Conservation (phyloP, 2,329 filamentous ascomycete genomes). For the Hypoxylon sp. region DNA sequence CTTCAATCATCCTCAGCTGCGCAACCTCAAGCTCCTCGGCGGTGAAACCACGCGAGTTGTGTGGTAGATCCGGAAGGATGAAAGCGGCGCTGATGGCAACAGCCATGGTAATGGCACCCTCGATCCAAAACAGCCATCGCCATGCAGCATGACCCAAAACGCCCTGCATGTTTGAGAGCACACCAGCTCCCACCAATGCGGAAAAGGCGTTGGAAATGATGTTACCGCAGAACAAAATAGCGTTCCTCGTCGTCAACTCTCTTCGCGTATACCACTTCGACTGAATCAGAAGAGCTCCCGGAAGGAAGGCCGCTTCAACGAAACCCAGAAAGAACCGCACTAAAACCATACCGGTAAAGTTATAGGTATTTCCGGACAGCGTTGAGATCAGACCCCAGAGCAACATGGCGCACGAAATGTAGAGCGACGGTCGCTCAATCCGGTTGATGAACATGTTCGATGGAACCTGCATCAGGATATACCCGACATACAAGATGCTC, state of each 20-base stretch:
- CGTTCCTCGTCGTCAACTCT: conserved; percentile 69
- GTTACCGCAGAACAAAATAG: conserved; percentile 72
- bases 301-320: conserved; percentile 75
- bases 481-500: conserved; percentile 76
- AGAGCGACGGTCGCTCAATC: conserved; percentile 66
- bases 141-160: conserved; percentile 69
- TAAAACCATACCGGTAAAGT: conserved; percentile 68
- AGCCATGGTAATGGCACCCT: conserved; percentile 67
- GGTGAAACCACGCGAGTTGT: conserved; percentile 71
- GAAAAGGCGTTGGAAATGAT: conserved; percentile 74
- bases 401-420: conserved; percentile 67
- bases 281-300: conserved; percentile 74
- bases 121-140: conserved; percentile 74
- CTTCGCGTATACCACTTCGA: conserved; percentile 77
- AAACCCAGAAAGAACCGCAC: conserved; percentile 74
- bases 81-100: conserved; percentile 64
- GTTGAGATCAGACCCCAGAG: conserved; percentile 74
- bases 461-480: conserved; percentile 75
- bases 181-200: conserved; percentile 71
- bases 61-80: conserved; percentile 69
- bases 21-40: conserved; percentile 71
- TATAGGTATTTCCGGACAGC: conserved; percentile 66
- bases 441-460: conserved; percentile 72
- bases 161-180: conserved; percentile 71
- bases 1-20: conserved; percentile 69